Conservation (phyloP, 2,329 filamentous ascomycete genomes). For the Neospermospora avenae region DNA sequence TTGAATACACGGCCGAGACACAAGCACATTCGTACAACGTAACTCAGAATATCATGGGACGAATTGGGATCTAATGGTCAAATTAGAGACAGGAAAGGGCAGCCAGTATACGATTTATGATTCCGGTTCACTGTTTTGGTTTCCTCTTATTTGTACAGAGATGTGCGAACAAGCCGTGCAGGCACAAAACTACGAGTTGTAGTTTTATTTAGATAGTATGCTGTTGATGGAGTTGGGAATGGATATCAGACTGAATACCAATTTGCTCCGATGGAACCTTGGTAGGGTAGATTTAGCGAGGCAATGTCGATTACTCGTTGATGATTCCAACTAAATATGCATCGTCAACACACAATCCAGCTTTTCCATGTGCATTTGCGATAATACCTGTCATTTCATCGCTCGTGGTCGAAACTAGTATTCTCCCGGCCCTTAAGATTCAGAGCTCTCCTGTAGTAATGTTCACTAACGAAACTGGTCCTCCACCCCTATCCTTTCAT, state of each 20-base stretch:
- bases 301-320: too few relatives aligned
- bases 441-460: too few relatives aligned
- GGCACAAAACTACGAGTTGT: not conserved
- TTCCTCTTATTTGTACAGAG: not conserved
- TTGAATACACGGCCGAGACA: not conserved
- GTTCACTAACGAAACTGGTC: too few relatives aligned
- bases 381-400: too few relatives aligned
- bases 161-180: not conserved
- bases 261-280: too few relatives aligned
- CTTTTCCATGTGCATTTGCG: too few relatives aligned
- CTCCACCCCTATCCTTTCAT: too few relatives aligned
- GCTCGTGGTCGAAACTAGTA: too few relatives aligned
- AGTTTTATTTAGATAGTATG: not conserved
- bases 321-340: too few relatives aligned
- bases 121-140: not conserved
- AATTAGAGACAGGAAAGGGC: not conserved
- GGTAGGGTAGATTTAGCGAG: too few relatives aligned
- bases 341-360: too few relatives aligned
- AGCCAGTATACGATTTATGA: not conserved
- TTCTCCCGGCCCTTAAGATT: too few relatives aligned
- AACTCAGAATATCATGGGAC: not conserved
- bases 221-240: not conserved
- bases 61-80: not conserved
- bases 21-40: not conserved
- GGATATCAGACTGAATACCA: conserved; percentile 14